Conservation (phyloP, 106 monocot genomes). For the Allium fistulosum region DNA sequence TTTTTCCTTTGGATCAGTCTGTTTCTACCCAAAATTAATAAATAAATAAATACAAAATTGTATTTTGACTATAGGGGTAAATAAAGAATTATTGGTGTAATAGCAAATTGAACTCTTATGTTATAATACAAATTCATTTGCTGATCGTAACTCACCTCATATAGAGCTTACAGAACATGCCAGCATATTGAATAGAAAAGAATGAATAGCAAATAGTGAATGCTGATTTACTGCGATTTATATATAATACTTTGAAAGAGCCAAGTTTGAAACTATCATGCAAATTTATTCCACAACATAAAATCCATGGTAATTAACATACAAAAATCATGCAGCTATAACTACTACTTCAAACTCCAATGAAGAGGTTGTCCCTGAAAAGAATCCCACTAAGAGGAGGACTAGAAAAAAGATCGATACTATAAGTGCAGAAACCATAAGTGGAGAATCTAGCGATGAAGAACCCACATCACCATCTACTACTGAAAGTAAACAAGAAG, state of each 20-base stretch:
- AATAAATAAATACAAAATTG: too few species aligned
- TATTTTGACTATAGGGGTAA: too few species aligned
- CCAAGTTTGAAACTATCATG: neutral
- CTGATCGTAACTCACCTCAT: neutral
- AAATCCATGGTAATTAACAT: neutral
- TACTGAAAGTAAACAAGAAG: conserved; percentile 14
- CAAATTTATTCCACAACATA: neutral
- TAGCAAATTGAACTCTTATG: too few species aligned
- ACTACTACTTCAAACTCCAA: conserved; percentile 10
- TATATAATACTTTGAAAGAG: neutral
- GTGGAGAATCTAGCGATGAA: conserved; percentile 13
- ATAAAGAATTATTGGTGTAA: too few species aligned
- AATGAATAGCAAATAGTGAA: too few species aligned
- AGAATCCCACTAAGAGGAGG: conserved; percentile 33
- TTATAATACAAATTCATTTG: too few species aligned
- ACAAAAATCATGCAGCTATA: conserved; percentile 24
- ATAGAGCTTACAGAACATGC: neutral
- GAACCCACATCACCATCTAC: conserved; percentile 1
- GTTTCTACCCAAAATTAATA: too few species aligned
- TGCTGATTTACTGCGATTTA: too few species aligned
- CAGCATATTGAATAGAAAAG: neutral
- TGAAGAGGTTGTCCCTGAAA: conserved; percentile 12
- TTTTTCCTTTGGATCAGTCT: too few species aligned
- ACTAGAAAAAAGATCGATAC: conserved; percentile 22
- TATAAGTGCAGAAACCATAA: conserved; percentile 11